These are phyloP conservation scores for Glycine soja DNA, from an alignment of 306 rosid species.

Conservation along the genomic window DNA sequence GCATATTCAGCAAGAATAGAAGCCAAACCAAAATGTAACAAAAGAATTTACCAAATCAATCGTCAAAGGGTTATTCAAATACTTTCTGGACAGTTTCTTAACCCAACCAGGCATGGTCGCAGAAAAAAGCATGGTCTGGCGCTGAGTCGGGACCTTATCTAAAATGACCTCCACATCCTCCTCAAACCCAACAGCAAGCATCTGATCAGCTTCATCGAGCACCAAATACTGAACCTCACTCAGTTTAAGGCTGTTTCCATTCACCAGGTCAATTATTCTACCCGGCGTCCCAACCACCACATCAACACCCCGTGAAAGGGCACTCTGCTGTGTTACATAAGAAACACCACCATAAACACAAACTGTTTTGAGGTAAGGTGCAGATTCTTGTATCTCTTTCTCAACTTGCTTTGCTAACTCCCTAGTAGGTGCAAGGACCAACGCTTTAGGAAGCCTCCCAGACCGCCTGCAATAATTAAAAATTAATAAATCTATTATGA, in stretches of 20 bases:
- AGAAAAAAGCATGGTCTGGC: slow-evolving; percentile 90
- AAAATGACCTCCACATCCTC: slow-evolving; percentile 87
- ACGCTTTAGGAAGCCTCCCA: slow-evolving; percentile 70
- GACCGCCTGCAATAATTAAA: slow-evolving; percentile 57
- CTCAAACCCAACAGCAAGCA: slow-evolving; percentile 98
- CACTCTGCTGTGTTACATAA: slow-evolving; percentile 74
- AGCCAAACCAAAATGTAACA: not conserved
- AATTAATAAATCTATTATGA: not conserved
- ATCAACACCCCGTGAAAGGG: slow-evolving; percentile 91
- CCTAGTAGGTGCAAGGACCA: slow-evolving; percentile 95
- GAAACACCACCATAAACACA: slow-evolving; percentile 92
- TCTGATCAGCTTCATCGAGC: slow-evolving; percentile 92
- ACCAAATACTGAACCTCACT: slow-evolving; percentile 78
- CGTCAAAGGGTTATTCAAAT: slow-evolving; percentile 79
- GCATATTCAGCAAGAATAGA: not conserved
- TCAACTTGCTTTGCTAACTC: slow-evolving; percentile 98
- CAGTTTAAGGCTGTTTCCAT: slow-evolving; percentile 76
- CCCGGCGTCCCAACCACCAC: slow-evolving; percentile 97
- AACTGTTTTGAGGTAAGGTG: slow-evolving; percentile 78
- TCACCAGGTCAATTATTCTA: slow-evolving; percentile 78
- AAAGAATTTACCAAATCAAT: slow-evolving; percentile 76
- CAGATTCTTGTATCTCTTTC: slow-evolving; percentile 94
- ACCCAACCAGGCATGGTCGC: slow-evolving; percentile 93
- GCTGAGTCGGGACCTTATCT: slow-evolving; percentile 68
- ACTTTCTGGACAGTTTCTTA: slow-evolving; percentile 75